These are phyloP conservation scores for Pezicula neosporulosa DNA, from an alignment of 2,329 filamentous ascomycete species.

Conservation along the genomic window DNA sequence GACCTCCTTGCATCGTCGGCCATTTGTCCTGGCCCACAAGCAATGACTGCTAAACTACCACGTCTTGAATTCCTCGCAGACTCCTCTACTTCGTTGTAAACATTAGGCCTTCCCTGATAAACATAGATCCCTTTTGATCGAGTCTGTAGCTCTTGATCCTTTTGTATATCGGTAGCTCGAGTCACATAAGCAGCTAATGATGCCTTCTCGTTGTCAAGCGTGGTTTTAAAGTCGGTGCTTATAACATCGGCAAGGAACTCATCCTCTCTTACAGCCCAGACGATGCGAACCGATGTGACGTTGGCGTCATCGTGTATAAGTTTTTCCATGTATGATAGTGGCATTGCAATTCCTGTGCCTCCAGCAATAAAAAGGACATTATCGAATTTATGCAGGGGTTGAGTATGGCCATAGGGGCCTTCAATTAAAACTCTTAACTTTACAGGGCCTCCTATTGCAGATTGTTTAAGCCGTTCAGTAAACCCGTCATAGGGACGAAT, in stretches of 20 bases:
- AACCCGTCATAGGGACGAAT: constrained; percentile 35
- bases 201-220: constrained; percentile 26
- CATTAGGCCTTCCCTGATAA: constrained; percentile 30
- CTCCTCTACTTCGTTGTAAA: constrained; percentile 8
- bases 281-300: constrained; percentile 25
- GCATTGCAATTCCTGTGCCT: constrained; percentile 40
- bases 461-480: constrained; percentile 33
- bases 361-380: constrained; percentile 39
- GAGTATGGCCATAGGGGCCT: constrained; percentile 41
- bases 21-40: background rate
- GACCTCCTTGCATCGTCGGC: background rate
- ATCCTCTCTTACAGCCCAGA: constrained; percentile 42
- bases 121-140: constrained; percentile 16
- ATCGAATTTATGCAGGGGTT: constrained; percentile 34
- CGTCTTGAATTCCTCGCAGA: background rate
- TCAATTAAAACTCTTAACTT: constrained; percentile 37
- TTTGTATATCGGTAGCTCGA: background rate
- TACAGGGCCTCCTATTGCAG: constrained; percentile 23
- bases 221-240: constrained; percentile 28
- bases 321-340: constrained; percentile 34
- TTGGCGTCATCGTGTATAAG: background rate
- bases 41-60: background rate
- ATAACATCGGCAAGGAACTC: constrained; percentile 34
- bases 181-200: constrained; percentile 36
- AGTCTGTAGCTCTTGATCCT: background rate